These are phyloP conservation scores for Fusarium oligoseptatum DNA, from an alignment of 2,329 filamentous ascomycete genomes.

Conservation along the genomic window DNA sequence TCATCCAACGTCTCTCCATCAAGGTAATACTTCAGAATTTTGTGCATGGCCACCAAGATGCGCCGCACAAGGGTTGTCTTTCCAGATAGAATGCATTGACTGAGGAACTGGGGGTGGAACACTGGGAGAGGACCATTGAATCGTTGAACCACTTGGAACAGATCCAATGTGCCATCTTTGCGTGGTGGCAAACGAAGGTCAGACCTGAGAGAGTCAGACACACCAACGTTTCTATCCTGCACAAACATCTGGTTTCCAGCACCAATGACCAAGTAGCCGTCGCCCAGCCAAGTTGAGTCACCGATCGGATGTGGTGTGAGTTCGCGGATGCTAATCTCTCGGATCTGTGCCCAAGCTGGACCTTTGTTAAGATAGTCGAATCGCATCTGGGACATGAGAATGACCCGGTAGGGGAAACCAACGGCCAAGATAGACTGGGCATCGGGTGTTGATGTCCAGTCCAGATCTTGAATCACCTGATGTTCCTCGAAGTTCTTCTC, in stretches of 20 bases:
- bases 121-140: constrained; percentile 90
- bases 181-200: constrained; percentile 62
- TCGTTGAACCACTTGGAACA: constrained; percentile 85
- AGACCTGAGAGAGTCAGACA: constrained; percentile 70
- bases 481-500: constrained; percentile 79
- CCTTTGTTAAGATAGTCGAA: constrained; percentile 92
- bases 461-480: constrained; percentile 85
- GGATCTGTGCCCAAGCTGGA: constrained; percentile 89
- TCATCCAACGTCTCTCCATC: constrained; percentile 85
- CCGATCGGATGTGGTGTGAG: constrained; percentile 91
- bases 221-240: constrained; percentile 80
- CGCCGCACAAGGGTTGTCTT: constrained; percentile 79
- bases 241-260: constrained; percentile 93
- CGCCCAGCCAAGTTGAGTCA: constrained; percentile 90
- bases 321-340: constrained; percentile 84
- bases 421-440: constrained; percentile 90
- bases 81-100: constrained; percentile 86
- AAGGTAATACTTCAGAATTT: constrained; percentile 84
- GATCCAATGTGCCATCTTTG: constrained; percentile 69
- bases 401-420: constrained; percentile 88
- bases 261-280: constrained; percentile 87
- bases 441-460: constrained; percentile 94
- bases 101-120: constrained; percentile 92
- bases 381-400: constrained; percentile 87
- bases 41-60: constrained; percentile 79